Evolutionary conservation across 148 eudicot species (phyloP), one percentile per base, ranked within the genome.

Genomic region (Euryodendron excelsum): DNA sequence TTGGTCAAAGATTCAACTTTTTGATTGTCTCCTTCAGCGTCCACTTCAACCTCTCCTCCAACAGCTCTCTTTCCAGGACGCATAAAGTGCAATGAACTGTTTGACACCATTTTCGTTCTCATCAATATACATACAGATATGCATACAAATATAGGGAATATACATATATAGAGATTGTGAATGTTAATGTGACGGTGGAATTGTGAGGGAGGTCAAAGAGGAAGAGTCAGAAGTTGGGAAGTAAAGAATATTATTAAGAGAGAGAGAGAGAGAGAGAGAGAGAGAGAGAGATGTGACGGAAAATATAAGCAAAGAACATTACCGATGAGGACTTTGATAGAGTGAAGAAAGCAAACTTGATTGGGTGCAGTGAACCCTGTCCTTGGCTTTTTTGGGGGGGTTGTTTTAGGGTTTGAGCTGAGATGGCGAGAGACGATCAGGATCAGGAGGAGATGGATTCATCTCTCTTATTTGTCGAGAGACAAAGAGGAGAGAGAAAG

Each of bases 31-130:
- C 47, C 76, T 69, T 45, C 68, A n/a, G 78, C 83, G 76, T 78
- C 83, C 68, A 36, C 82, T 73, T 81, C 88, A 76, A 69, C 90
- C 81, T 85, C 90, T 85, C 82, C 94, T 75, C 61, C 84, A 53
- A 50, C 81, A 63, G 89, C 69, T 87, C 97, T 89, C 97, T 92
- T 92, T 44, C 74, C 87, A 77, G 94, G 92, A 86, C 89, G 97
- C 94, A 89, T 89, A 86, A 84, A 89, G 94, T 87, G 84, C 81
- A 72, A 77, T 44, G 91, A 88, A 84, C 89, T 82, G 85, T 28
- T 84, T 17, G 13, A 36, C 30, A 60, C 62, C 77, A 23, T 60
- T 39, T 58, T 74, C 62, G 28, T 5, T 56, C 2, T n/a, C 50
- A 58, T 27, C 66, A 74, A 28, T 17, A n/a, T 4, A 73, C 28